phyloP scores from a whole-genome alignment of 805 yeast species.

The Spathaspora hagerdaliae region DNA sequence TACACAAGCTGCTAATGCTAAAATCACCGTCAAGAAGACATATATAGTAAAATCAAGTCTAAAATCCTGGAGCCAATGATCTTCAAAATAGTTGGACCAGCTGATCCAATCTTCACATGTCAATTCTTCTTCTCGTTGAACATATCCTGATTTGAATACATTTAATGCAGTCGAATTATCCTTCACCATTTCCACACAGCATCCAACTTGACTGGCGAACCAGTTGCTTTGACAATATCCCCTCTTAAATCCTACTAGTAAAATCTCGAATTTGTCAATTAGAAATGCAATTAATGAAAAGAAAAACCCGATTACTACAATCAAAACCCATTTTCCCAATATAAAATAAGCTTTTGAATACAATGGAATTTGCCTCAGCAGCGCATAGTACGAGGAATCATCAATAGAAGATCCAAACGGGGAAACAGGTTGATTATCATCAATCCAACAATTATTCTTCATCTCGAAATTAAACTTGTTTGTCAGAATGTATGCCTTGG shows the following conservation, averaged over 20 bases:
- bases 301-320: conserved; percentile 40
- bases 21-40: conserved; percentile 29
- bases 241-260: conserved; percentile 46
- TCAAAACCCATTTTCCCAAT: conserved; percentile 47
- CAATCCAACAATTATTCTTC: conserved; percentile 24
- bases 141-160: conserved; percentile 19
- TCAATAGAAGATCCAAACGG: not conserved
- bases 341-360: conserved; percentile 27
- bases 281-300: conserved; percentile 48
- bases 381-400: not conserved
- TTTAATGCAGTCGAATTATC: conserved; percentile 5
- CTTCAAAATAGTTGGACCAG: conserved; percentile 36
- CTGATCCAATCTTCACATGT: conserved; percentile 40
- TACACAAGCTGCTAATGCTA: conserved; percentile 43
- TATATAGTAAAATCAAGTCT: conserved; percentile 34
- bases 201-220: conserved; percentile 39
- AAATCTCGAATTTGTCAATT: conserved; percentile 45
- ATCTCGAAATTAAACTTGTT: conserved; percentile 38
- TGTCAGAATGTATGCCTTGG: conserved; percentile 43
- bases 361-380: conserved; percentile 14
- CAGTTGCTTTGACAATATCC: conserved; percentile 49
- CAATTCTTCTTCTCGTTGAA: conserved; percentile 6
- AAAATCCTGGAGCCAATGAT: conserved; percentile 6
- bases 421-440: not conserved
- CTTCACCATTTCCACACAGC: conserved; percentile 27